Conservation (phyloP, 768 basidiomycete species). For the Auricularia heimuer region DNA sequence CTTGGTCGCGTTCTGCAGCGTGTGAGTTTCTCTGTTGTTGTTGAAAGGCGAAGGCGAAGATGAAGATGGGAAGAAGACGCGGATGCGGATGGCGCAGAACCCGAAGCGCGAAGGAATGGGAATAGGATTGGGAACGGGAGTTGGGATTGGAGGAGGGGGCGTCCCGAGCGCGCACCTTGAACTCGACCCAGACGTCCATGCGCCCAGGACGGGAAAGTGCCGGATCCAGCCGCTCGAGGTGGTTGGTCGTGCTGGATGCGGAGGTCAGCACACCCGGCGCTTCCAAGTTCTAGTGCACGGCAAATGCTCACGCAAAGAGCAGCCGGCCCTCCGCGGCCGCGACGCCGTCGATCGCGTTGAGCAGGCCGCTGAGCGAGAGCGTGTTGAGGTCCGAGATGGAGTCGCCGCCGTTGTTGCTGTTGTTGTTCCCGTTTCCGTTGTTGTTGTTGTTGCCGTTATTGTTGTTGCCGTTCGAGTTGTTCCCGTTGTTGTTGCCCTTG, state of each 20-base stretch:
- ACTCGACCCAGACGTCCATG: conserved; percentile 75
- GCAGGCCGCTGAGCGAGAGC: conserved; percentile 65
- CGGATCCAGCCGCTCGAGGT: conserved; percentile 82
- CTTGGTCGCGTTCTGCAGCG: conserved; percentile 42
- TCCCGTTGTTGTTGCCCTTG: conserved; percentile 20
- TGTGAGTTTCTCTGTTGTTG: background rate
- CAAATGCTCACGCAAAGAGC: conserved; percentile 51
- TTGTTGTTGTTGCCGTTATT: conserved; percentile 34
- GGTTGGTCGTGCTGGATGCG: conserved; percentile 55
- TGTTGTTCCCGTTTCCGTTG: conserved; percentile 35
- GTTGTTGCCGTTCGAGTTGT: conserved; percentile 25
- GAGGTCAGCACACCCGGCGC: background rate
- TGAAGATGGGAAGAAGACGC: background rate
- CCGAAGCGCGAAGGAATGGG: background rate
- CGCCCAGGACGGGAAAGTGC: conserved; percentile 87
- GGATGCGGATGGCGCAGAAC: background rate
- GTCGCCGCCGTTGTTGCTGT: conserved; percentile 18
- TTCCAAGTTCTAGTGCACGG: background rate
- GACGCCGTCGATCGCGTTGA: conserved; percentile 82
- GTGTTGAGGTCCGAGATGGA: conserved; percentile 66
- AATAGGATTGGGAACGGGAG: no score
- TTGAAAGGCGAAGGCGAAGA: background rate
- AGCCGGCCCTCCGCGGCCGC: conserved; percentile 81
- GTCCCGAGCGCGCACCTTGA: conserved; percentile 31
- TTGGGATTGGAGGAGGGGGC: no score